Base-by-base conservation (phyloP, 192 early-diverging fungal genomes). In the Coemansia sp. region DNA sequence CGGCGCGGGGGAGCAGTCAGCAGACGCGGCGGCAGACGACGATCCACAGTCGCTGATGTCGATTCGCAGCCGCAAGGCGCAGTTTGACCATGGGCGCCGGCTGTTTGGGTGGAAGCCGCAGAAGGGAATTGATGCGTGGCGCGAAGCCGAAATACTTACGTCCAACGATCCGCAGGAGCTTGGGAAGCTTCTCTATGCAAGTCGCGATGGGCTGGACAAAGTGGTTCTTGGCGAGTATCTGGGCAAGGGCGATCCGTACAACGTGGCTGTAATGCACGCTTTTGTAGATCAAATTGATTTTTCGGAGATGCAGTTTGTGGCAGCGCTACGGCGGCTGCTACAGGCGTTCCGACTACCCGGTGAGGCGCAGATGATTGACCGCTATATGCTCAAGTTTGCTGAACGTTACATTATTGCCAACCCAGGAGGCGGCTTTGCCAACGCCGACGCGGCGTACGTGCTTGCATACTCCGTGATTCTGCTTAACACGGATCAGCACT, bases 321-420 rank as follows among this genome's bases (percentile, higher is more conserved):
- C 90, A 36, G 94, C 95, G 17, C 74, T 97, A 36, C 83, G 94
- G 22, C 72, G 74, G 30, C 95, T 95, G 67, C 75, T 97, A 59
- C 95, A 97, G 71, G 80, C 84, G 51, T 97, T 97, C 82, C 73
- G 95, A 61, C 84, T 97, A 42, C 95, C 95, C 2, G 95, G 95
- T 30, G 95, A 97, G 77, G 85, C 90, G 24, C 95, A 97, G 71
- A 95, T 96, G 84, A 97, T 97, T 70, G 95, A 97, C 80, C 84
- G 95, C 33, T 96, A 94, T 68, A 97, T 97, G 95, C 85, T 97
- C 17, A 97, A 97, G 78, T 97, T 95, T 84, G 95, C 95, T 31
- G 94, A 95, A 75, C 86, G 93, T 25, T 97, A 91, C 64, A 70
- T 94, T 10, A 88, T 91, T 68, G 91, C 89, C 53, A 95, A 97